Conservation (phyloP, 2,329 filamentous ascomycete species). For the Sarocladium strictum region DNA sequence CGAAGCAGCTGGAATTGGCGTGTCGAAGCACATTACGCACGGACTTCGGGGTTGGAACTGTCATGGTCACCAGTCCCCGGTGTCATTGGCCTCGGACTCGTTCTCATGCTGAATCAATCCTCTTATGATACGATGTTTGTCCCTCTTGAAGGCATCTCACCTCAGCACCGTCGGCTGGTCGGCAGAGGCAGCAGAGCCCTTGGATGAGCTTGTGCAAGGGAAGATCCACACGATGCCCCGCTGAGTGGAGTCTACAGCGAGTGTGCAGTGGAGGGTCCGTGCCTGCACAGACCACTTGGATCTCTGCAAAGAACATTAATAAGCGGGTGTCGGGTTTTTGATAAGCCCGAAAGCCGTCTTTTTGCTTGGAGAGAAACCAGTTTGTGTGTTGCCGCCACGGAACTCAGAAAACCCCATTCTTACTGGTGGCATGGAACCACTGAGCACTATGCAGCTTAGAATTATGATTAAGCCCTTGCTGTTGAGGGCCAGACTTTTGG, state of each 20-base stretch:
- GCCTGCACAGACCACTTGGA: too few relatives aligned
- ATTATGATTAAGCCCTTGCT: not conserved
- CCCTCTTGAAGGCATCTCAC: not conserved
- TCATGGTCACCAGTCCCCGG: not conserved
- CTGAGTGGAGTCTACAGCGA: not conserved
- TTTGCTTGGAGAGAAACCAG: not conserved
- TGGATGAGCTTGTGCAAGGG: not conserved
- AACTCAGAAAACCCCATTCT: not conserved
- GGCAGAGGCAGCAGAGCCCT: too few relatives aligned
- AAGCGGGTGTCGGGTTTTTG: not conserved
- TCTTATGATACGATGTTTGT: too few relatives aligned
- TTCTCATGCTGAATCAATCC: too few relatives aligned
- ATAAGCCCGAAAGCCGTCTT: not conserved
- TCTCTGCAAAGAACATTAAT: too few relatives aligned
- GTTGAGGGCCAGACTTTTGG: not conserved
- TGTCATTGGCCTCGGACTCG: too few relatives aligned
- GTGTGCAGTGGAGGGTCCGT: too few relatives aligned
- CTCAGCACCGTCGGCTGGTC: not conserved
- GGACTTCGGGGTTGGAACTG: not conserved
- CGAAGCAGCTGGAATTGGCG: not conserved
- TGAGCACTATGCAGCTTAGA: not conserved
- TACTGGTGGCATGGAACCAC: not conserved
- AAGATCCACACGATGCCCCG: not conserved
- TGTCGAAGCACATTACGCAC: too few relatives aligned
- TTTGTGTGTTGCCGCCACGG: not conserved